These are phyloP conservation scores for Bipolaris victoriae DNA, from an alignment of 2,329 filamentous ascomycete species.

Conservation along the genomic window DNA sequence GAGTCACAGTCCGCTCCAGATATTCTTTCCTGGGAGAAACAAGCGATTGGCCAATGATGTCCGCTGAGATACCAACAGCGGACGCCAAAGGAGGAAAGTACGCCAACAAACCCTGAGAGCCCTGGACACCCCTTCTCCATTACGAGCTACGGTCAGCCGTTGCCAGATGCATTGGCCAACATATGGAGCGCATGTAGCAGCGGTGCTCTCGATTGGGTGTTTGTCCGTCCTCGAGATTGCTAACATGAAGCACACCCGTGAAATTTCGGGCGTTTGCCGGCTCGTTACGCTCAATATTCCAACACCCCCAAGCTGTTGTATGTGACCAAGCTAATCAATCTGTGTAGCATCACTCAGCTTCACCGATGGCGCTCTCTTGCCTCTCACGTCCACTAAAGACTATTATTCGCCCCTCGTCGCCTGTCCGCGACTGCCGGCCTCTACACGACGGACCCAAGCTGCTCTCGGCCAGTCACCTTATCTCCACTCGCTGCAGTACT, in stretches of 20 bases:
- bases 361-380: constrained; percentile 34
- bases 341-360: constrained; percentile 43
- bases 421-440: constrained; percentile 40
- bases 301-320: constrained; percentile 31
- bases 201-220: constrained; percentile 29
- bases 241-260: constrained; percentile 23
- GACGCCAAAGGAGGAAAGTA: constrained; percentile 28
- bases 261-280: constrained; percentile 30
- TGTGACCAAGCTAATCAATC: constrained; percentile 44
- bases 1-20: constrained; percentile 39
- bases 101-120: constrained; percentile 28
- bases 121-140: constrained; percentile 22
- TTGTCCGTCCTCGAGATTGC: constrained; percentile 20
- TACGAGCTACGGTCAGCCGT: constrained; percentile 27
- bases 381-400: constrained; percentile 32
- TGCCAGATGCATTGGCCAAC: constrained; percentile 36
- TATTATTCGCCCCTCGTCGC: constrained; percentile 36
- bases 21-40: constrained; percentile 30
- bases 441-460: constrained; percentile 38
- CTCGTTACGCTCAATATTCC: constrained; percentile 29
- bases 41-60: constrained; percentile 42
- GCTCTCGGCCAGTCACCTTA: constrained; percentile 57
- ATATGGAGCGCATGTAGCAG: constrained; percentile 23
- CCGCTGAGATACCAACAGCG: constrained; percentile 26
- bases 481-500: constrained; percentile 51